Base-by-base conservation (phyloP, 139 green algal species). In the Diplosphaera chodatii region DNA sequence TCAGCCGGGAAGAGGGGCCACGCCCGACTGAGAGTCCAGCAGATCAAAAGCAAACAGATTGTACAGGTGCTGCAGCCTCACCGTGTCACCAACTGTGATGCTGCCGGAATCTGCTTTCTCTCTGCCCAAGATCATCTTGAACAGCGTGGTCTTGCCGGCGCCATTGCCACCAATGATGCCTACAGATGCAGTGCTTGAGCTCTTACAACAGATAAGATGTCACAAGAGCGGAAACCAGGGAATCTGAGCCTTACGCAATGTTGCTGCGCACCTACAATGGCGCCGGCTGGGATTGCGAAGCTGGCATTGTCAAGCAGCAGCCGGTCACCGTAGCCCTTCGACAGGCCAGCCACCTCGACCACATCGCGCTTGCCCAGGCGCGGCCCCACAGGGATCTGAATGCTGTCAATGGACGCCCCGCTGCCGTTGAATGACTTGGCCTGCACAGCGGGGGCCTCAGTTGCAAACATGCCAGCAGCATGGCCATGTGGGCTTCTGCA, bases 111-210 rank as follows among this genome's bases (percentile, higher is more conserved):
- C 84, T 1, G 84, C 83, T 68, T 73, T 33, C 40, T 93, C 85
- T 76, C 85, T 64, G 1, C 86, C 81, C 77, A 89, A 87, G 64
- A 97, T 91, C 79, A 97, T 93, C 0, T 78, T 71, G 83, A 98
- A 93, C 32, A 95, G 76, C 13, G 90, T 94, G 16, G 84, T 88
- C 84, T 96, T 96, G 73, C 90, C 88, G 4, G 87, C 82, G 28
- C 81, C 82, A 40, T 84, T 86, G 34, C 84, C 88, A 67, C 92
- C 92, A 32, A 97, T 88, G 68, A 97, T 93, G 40, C 90, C 90
- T 78, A 68, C 67, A 64, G 23, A 64, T 18, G 55, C 37, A 13
- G 37, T 13, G n/a, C n/a, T n/a, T n/a, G n/a, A n/a, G n/a, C n/a
- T n/a, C n/a, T n/a, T n/a, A n/a, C n/a, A n/a, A n/a, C n/a, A n/a